phyloP scores from a whole-genome alignment of 257 asterid species.

The Solanum lycopersicoides region DNA sequence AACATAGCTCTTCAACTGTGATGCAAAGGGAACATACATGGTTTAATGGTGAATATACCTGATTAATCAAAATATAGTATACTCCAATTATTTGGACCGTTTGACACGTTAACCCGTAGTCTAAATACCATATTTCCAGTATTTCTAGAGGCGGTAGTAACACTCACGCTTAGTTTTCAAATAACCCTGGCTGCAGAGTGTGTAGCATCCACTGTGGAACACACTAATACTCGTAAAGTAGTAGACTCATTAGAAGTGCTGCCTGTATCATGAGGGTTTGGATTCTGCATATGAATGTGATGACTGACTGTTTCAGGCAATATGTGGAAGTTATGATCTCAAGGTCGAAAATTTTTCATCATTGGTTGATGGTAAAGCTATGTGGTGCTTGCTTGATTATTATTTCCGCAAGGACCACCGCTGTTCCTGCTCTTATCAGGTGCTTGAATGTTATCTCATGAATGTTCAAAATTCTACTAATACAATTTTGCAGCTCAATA shows the following conservation, averaged over 20 bases:
- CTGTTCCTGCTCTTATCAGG: constrained; percentile 61
- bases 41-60: neutral
- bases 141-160: neutral
- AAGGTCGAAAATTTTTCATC: constrained; percentile 65
- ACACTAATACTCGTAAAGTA: neutral
- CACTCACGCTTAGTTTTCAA: neutral
- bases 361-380: constrained; percentile 86
- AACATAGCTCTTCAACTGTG: neutral
- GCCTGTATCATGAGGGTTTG: neutral
- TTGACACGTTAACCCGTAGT: neutral
- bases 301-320: constrained; percentile 45
- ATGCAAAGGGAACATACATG: neutral
- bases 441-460: constrained; percentile 4
- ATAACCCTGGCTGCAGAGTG: neutral
- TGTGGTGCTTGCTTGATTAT: constrained; percentile 99
- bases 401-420: constrained; percentile 76
- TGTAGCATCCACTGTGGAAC: neutral
- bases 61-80: neutral
- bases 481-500: neutral
- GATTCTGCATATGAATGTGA: neutral
- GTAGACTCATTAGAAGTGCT: neutral
- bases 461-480: neutral
- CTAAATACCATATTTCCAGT: neutral
- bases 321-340: constrained; percentile 63
- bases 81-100: neutral